Conservation (phyloP, 306 rosid species). For the Pterocarpus santalinus region DNA sequence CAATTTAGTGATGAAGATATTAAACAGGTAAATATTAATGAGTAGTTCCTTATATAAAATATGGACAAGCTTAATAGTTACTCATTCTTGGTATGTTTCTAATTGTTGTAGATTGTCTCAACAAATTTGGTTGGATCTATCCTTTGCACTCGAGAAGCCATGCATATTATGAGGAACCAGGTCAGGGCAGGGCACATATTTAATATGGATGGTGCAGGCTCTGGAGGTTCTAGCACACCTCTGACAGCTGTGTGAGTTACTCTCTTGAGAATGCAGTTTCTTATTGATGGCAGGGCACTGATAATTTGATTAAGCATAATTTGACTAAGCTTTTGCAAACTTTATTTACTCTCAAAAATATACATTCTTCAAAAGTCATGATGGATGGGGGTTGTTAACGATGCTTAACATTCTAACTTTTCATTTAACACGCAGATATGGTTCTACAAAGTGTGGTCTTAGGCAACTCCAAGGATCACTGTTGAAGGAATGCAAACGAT, state of each 20-base stretch:
- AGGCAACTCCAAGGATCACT: conserved; percentile 92
- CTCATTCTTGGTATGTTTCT: conserved; percentile 10
- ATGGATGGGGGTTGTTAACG: conserved; percentile 37
- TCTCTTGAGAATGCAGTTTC: conserved; percentile 31
- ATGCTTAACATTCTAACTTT: conserved; percentile 40
- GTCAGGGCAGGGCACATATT: conserved; percentile 87
- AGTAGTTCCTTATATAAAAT: not conserved
- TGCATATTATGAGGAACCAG: conserved; percentile 77
- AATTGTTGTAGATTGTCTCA: conserved; percentile 77
- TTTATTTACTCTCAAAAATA: conserved; percentile 21
- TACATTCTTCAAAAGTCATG: conserved; percentile 14
- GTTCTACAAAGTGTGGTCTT: conserved; percentile 95
- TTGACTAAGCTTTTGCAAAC: not conserved
- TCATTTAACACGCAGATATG: conserved; percentile 67
- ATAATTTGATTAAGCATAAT: conserved; percentile 5
- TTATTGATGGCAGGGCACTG: conserved; percentile 10
- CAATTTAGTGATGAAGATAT: conserved; percentile 92
- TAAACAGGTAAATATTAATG: conserved; percentile 66
- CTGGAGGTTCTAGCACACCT: conserved; percentile 99
- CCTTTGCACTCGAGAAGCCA: conserved; percentile 93
- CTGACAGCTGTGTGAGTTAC: conserved; percentile 91
- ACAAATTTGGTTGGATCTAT: conserved; percentile 93
- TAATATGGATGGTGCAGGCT: conserved; percentile 97
- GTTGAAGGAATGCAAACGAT: conserved; percentile 81
- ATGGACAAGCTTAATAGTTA: not conserved